Percentiles rank a stretch among this genome's conserved stretches.
Conservation (phyloP, 331 rosid genomes). For the Ulmus americana region DNA sequence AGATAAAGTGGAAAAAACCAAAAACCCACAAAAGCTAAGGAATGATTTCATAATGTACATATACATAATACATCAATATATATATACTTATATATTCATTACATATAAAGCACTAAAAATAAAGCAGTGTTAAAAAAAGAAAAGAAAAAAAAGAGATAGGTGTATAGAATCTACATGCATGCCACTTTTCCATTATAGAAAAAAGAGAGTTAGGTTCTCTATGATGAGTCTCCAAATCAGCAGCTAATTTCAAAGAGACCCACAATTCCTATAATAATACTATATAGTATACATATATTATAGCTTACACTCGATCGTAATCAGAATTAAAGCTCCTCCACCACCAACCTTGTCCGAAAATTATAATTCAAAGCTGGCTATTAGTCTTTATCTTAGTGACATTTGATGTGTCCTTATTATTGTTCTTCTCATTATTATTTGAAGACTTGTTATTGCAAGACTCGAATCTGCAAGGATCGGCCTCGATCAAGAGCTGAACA, state of each 20-base stretch:
- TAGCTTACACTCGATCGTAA: neutral
- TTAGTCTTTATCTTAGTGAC: constrained; percentile 36
- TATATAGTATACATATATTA: neutral
- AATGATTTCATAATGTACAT: constrained; percentile 24
- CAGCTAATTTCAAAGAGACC: constrained; percentile 26
- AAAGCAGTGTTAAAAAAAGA: constrained; percentile 28
- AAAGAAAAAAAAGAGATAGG: constrained; percentile 17
- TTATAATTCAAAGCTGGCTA: constrained; percentile 26
- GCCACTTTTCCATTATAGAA: constrained; percentile 30
- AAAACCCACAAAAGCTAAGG: constrained; percentile 35
- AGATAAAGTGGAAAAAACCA: constrained; percentile 22
- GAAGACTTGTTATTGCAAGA: constrained; percentile 39
- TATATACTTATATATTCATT: no score
- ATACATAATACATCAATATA: no score
- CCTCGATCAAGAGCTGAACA: constrained; percentile 63
- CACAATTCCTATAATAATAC: neutral
- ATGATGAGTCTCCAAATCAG: constrained; percentile 33
- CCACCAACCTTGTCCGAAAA: neutral
- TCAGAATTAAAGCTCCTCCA: neutral
- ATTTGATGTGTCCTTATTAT: constrained; percentile 39
- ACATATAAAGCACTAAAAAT: neutral
- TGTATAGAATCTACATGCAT: constrained; percentile 37
- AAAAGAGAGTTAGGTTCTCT: constrained; percentile 19
- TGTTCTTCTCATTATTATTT: no score
- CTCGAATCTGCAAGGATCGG: constrained; percentile 52